These are phyloP conservation scores for Colletotrichum sp. DNA, from an alignment of 2,329 filamentous ascomycete genomes.

Conservation along the genomic window DNA sequence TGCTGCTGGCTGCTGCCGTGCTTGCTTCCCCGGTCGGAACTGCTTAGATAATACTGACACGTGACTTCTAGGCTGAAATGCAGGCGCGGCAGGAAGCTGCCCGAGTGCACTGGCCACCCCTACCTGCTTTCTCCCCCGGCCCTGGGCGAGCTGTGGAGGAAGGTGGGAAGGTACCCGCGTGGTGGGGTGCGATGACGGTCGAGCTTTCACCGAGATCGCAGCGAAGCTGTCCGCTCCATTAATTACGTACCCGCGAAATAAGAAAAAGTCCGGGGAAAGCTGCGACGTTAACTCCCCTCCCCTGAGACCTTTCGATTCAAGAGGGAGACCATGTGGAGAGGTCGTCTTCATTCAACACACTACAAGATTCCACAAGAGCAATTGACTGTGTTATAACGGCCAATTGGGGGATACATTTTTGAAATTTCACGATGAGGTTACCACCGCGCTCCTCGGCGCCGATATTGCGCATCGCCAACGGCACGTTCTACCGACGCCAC, in stretches of 20 bases:
- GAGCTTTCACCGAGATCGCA: conserved; percentile 18
- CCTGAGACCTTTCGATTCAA: not conserved
- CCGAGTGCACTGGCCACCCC: not conserved
- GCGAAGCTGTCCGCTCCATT: not conserved
- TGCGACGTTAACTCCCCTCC: not conserved
- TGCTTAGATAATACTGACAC: conserved; percentile 8
- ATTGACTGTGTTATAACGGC: not conserved
- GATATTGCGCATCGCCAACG: conserved; percentile 76
- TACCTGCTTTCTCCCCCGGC: not conserved
- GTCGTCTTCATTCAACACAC: not conserved
- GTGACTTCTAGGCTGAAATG: conserved; percentile 20
- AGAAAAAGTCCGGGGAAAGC: conserved; percentile 17
- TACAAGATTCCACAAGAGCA: not conserved
- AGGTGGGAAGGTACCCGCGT: not conserved
- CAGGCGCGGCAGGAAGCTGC: conserved; percentile 2
- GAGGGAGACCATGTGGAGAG: not conserved
- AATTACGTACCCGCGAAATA: not conserved
- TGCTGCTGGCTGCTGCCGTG: not conserved
- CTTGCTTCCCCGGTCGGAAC: not conserved
- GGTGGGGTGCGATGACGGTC: conserved; percentile 9
- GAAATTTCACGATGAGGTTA: not conserved
- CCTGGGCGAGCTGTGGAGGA: not conserved
- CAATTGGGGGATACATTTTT: not conserved
- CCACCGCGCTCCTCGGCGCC: conserved; percentile 43
- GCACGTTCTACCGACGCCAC: conserved; percentile 82